A percentile compares a stretch with the other conserved stretches of the same genome.
Evolutionary conservation across 2,329 filamentous ascomycete species (phyloP).

Genomic region (Tolypocladium ophioglossoides): DNA sequence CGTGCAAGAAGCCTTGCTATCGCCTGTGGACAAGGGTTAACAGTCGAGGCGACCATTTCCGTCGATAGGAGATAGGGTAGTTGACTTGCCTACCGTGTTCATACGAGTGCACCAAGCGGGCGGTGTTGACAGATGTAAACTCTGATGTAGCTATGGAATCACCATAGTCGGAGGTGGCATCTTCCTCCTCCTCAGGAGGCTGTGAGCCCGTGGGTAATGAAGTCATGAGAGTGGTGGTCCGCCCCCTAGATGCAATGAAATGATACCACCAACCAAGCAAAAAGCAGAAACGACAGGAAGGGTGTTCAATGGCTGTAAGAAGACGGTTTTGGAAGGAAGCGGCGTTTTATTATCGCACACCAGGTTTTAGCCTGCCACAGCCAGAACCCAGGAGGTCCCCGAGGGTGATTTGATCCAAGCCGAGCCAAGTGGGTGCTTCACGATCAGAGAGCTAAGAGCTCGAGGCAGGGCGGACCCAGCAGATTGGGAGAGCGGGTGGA

Average conservation of each 20-base stretch:
- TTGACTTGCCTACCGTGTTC: constrained; percentile 24
- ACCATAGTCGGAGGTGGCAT: constrained; percentile 27
- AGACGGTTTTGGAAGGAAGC: background rate
- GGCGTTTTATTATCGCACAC: background rate
- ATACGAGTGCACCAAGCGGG: constrained; percentile 19
- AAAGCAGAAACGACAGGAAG: background rate
- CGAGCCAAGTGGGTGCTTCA: background rate
- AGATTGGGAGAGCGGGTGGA: constrained; percentile 1
- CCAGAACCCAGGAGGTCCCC: background rate
- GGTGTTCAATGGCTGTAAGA: background rate
- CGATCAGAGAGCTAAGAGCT: background rate
- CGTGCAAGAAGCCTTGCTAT: constrained; percentile 36
- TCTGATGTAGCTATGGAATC: constrained; percentile 26
- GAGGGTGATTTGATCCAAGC: background rate
- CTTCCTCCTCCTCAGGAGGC: constrained; percentile 15
- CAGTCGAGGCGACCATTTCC: background rate
- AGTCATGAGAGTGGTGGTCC: background rate
- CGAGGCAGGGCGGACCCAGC: background rate
- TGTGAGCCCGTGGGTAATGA: constrained; percentile 9
- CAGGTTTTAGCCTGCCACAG: background rate
- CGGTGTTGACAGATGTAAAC: constrained; percentile 28
- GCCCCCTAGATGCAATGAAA: background rate
- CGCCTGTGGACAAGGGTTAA: constrained; percentile 23
- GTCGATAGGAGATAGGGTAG: background rate
- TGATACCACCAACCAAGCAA: background rate